A percentile compares a stretch with the other conserved stretches of the same genome.
Evolutionary conservation across 2,329 filamentous ascomycete species (phyloP).

Genomic region (Pseudogymnoascus pannorum): DNA sequence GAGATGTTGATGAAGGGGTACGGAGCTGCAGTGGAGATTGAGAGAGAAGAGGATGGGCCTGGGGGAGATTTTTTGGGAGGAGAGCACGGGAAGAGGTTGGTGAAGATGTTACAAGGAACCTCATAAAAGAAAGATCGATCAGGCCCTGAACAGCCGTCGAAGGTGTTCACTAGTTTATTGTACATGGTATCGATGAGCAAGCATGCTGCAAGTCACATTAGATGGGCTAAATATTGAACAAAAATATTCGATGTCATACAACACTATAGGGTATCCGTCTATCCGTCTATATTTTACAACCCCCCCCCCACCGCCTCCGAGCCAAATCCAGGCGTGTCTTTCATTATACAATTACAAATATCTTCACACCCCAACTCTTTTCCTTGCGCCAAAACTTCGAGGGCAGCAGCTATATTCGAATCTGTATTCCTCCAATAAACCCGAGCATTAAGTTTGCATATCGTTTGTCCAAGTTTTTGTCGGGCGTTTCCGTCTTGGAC

Average conservation of each 20-base stretch:
- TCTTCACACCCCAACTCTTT: not conserved
- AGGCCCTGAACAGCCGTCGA: not conserved
- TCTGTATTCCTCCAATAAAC: not conserved
- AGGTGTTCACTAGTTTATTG: too few species aligned
- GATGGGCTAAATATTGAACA: not conserved
- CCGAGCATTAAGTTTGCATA: not conserved
- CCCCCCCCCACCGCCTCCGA: too few species aligned
- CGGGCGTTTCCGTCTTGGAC: not conserved
- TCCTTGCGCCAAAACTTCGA: not conserved
- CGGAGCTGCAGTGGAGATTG: slow-evolving; percentile 68
- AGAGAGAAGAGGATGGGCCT: slow-evolving; percentile 47
- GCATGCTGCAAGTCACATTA: not conserved
- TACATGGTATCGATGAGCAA: not conserved
- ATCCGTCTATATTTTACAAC: not conserved
- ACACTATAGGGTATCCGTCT: not conserved
- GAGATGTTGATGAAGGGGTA: slow-evolving; percentile 80
- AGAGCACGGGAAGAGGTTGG: slow-evolving; percentile 41
- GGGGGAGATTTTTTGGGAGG: slow-evolving; percentile 56
- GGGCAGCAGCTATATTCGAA: not conserved
- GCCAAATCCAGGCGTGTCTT: not conserved
- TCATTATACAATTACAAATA: not conserved
- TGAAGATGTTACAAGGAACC: slow-evolving; percentile 24
- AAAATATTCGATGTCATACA: not conserved
- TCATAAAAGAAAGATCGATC: slow-evolving; percentile 6
- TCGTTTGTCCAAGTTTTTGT: not conserved